phyloP scores from a whole-genome alignment of 2,329 filamentous ascomycete genomes.

The Penicillium sclerotiorum region DNA sequence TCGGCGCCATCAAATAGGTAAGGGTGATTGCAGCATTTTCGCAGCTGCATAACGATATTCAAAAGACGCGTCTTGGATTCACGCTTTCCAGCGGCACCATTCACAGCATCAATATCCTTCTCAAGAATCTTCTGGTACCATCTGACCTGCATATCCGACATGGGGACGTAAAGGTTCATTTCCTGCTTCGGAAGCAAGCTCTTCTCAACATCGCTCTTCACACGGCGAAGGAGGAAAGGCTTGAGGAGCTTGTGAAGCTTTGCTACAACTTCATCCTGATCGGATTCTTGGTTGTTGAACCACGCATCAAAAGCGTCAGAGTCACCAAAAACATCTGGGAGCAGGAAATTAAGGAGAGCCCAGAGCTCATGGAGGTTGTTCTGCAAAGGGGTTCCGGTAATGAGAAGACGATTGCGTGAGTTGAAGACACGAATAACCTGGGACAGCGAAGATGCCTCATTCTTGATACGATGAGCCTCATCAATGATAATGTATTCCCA shows the following conservation, averaged over 20 bases:
- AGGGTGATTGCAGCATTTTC: slow-evolving; percentile 98
- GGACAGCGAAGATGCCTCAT: slow-evolving; percentile 94
- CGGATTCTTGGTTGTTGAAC: slow-evolving; percentile 88
- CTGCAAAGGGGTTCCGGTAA: slow-evolving; percentile 94
- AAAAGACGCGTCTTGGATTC: slow-evolving; percentile 96
- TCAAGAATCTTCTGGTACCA: slow-evolving; percentile 99
- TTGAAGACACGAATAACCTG: slow-evolving; percentile 97
- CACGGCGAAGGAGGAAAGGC: slow-evolving; percentile 90
- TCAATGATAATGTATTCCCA: slow-evolving; percentile 99
- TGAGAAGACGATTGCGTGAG: slow-evolving; percentile 90
- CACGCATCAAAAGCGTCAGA: slow-evolving; percentile 96
- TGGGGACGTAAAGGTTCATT: slow-evolving; percentile 93
- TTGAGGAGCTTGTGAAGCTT: slow-evolving; percentile 91
- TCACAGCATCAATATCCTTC: slow-evolving; percentile 98
- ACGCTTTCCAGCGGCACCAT: slow-evolving; percentile 91
- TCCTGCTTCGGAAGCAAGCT: slow-evolving; percentile 97
- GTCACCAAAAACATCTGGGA: slow-evolving; percentile 98
- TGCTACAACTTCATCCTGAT: slow-evolving; percentile 94
- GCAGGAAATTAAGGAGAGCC: slow-evolving; percentile 93
- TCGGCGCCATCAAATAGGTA: slow-evolving; percentile 98
- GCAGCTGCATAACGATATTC: slow-evolving; percentile 99
- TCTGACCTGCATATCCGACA: slow-evolving; percentile 98
- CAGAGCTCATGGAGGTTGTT: slow-evolving; percentile 98
- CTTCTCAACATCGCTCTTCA: slow-evolving; percentile 98
- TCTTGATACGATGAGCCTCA: slow-evolving; percentile 98